Evolutionary conservation across 2,329 filamentous ascomycete genomes (phyloP).

Genomic region (Trichocomaceae sp.): DNA sequence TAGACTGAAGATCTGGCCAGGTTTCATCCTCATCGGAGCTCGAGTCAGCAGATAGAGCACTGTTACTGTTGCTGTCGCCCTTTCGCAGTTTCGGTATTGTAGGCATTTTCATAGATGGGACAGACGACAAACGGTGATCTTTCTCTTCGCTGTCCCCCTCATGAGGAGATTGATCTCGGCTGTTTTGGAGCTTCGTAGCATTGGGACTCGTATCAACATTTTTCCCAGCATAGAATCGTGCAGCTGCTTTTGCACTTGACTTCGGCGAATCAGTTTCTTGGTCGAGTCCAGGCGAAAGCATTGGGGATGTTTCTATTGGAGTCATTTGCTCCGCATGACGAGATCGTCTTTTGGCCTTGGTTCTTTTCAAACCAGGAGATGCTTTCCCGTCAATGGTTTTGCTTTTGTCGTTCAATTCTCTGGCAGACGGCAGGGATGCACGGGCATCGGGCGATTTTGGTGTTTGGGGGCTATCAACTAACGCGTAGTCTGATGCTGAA

Average conservation of each 20-base stretch:
- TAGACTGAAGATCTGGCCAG: slow-evolving; percentile 21
- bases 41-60: slow-evolving; percentile 7
- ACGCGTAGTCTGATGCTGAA: slow-evolving; percentile 28
- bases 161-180: slow-evolving; percentile 22
- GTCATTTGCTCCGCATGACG: slow-evolving; percentile 30
- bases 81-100: slow-evolving; percentile 39
- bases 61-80: slow-evolving; percentile 26
- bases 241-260: slow-evolving; percentile 11
- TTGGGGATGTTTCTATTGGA: slow-evolving; percentile 22
- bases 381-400: slow-evolving; percentile 25
- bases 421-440: slow-evolving; percentile 26
- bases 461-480: slow-evolving; percentile 18
- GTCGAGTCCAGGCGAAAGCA: slow-evolving; percentile 18
- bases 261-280: slow-evolving; percentile 15
- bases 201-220: slow-evolving; percentile 3
- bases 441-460: slow-evolving; percentile 19
- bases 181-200: slow-evolving; percentile 12
- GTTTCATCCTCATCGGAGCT: slow-evolving; percentile 23
- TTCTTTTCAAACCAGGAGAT: slow-evolving; percentile 31
- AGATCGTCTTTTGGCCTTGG: slow-evolving; percentile 37
- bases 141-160: slow-evolving; percentile 23
- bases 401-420: slow-evolving; percentile 18
- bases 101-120: slow-evolving; percentile 41
- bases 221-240: slow-evolving; percentile 8
- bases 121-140: slow-evolving; percentile 39